Percentiles rank a stretch among this genome's conserved stretches.
Evolutionary conservation across 2,329 filamentous ascomycete genomes (phyloP).

Genomic region (Fusarium tupiense): DNA sequence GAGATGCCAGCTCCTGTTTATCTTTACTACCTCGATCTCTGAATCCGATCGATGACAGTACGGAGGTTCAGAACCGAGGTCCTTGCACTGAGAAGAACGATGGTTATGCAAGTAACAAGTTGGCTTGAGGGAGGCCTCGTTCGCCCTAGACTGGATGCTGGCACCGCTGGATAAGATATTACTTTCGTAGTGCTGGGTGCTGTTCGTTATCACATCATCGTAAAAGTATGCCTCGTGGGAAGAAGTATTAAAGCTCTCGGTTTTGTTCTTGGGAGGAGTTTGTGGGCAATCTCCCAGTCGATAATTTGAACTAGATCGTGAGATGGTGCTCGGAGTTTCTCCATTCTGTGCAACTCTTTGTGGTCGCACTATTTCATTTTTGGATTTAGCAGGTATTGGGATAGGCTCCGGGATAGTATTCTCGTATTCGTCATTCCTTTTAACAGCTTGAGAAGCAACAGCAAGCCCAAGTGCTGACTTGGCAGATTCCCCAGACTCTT

Average conservation of each 20-base stretch:
- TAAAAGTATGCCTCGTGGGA: neutral
- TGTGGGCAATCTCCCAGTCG: neutral
- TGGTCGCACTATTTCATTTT: neutral
- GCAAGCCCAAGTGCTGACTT: neutral
- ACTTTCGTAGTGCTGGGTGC: neutral
- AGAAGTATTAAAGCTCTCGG: neutral
- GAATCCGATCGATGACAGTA: neutral
- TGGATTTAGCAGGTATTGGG: neutral
- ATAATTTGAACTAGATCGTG: neutral
- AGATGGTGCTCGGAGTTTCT: neutral
- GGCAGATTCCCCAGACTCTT: neutral
- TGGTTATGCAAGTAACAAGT: neutral
- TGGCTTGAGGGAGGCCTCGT: too few species aligned
- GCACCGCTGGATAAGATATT: too few species aligned
- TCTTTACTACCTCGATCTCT: neutral
- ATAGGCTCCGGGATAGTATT: neutral
- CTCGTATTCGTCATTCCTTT: neutral
- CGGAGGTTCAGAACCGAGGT: neutral
- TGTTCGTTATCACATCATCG: neutral
- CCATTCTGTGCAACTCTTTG: too few species aligned
- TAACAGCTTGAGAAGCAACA: neutral
- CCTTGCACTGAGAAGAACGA: neutral
- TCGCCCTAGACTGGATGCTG: neutral
- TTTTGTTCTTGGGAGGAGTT: neutral
- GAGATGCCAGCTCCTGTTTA: neutral